Base-by-base conservation (phyloP, 768 basidiomycete genomes). In the Pholiota microspora region DNA sequence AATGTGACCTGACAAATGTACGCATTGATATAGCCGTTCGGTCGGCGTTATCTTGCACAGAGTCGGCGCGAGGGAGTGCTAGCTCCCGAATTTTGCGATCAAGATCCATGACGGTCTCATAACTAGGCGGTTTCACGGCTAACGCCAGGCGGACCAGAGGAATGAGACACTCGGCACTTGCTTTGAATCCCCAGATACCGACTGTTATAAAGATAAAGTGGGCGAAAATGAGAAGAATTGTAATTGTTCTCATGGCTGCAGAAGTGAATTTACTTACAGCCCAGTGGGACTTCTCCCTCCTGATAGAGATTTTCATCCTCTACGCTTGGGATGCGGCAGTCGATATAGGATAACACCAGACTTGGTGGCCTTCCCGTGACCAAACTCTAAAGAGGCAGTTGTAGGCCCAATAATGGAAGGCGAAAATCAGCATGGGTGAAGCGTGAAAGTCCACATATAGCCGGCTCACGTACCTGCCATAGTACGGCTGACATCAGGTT, bases 301-400 rank as follows among this genome's bases (percentile, higher is more conserved):
- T 73, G 71, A 55, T 72, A 80, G 12, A 65, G 45, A n/a, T 61
- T 58, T 60, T 83, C 80, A 29, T 83, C 82, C 36, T 74, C 69
- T 16, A 69, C 65, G 18, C 69, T 74, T 1, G 81, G 81, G 34
- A 79, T 70, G 24, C 65, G 69, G 58, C 79, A 81, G 51, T 80
- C 73, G 28, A 81, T 71, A 46, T 69, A 76, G 29, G 70, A 65
- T 25, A 72, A 70, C 24, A 75, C 59, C 24, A 82, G 70, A 21
- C 66, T 69, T 12, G 79, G 79, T 4, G 81, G 80, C 32, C 79
- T 70, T 16, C 81, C 81, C 12, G 76, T 77, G 13, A 77, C 67
- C 18, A 80, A 44, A 57, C 78, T 77, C 78, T 78, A 47, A 25
- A n/a, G n/a, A n/a, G n/a, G n/a, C n/a, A n/a, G n/a, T n/a, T n/a